Base-by-base conservation (phyloP, 352 stramenopile genomes). In the Pythium aphanidermatum region DNA sequence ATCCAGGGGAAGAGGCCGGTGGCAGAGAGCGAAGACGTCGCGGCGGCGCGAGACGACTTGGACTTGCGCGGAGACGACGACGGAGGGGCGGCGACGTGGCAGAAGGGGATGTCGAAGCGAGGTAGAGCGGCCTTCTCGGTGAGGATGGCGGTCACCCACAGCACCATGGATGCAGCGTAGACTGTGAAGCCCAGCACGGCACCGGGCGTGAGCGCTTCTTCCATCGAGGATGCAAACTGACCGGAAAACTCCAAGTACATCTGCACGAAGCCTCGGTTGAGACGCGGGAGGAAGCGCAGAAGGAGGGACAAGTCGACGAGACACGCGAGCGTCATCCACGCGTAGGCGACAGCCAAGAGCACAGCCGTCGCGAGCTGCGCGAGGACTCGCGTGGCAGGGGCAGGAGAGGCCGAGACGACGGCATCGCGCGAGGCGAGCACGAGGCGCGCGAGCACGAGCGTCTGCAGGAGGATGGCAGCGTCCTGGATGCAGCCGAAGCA, bases 281-380 rank as follows among this genome's bases (percentile, higher is more conserved):
- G 32, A 14, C 45, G 45, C 33, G 45, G 45, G 3, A 53, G 16
- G 26, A 31, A 53, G 34, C 28, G 26, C n/a, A 43, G 16, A n/a
- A 53, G 34, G 16, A 53, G 45, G 33, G 45, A 13, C 24, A 53
- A 16, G 14, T 53, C 45, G 24, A 53, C 34, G 26, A 45, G 16
- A n/a, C 45, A 44, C 45, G 45, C 45, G 24, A 53, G 35, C 35
- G 45, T 45, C 16, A 53, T 27, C 25, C 34, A 53, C 5, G 45
- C 33, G 35, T 31, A 53, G 5, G 34, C 45, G 35, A 53, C 4
- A 9, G 6, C 5, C 5, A 45, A 35, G 12, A 17, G 14, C 20
- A 37, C 0, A 2, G 44, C 33, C 2, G 29, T 14, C 17, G 14
- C 12, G 6, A 16, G 10, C 4, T 19, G 19, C 5, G 29, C 41